phyloP scores from a whole-genome alignment of 2,329 filamentous ascomycete species.

The Ophiostoma fasciatum region DNA sequence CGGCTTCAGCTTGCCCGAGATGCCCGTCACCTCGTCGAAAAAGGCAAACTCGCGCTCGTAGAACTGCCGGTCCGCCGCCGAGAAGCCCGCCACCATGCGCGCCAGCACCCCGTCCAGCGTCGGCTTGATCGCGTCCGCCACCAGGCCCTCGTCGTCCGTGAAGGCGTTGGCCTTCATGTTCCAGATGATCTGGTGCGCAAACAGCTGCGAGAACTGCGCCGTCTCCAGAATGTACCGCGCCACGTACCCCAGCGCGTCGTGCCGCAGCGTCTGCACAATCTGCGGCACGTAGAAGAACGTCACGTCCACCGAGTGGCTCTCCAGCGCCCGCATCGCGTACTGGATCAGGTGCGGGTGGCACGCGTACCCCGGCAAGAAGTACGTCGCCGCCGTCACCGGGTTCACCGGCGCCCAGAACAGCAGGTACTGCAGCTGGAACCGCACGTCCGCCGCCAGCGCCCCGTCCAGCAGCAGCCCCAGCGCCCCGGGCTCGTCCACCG shows the following conservation, averaged over 20 bases:
- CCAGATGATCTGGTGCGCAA: constrained; percentile 99
- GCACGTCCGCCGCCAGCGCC: constrained; percentile 62
- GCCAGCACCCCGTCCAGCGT: constrained; percentile 82
- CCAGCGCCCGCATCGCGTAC: constrained; percentile 88
- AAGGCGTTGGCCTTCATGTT: constrained; percentile 99
- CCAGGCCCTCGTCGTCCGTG: constrained; percentile 85
- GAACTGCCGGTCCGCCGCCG: constrained; percentile 62
- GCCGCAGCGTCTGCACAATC: constrained; percentile 87
- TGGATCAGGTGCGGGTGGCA: constrained; percentile 90
- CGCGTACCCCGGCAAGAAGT: constrained; percentile 80
- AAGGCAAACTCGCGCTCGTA: constrained; percentile 95
- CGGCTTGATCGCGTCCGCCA: constrained; percentile 88
- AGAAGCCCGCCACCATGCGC: constrained; percentile 72
- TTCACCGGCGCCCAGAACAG: constrained; percentile 89
- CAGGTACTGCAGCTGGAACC: constrained; percentile 72
- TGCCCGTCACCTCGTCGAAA: constrained; percentile 89
- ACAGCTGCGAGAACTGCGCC: constrained; percentile 92
- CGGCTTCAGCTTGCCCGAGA: constrained; percentile 90
- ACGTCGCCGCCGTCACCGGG: constrained; percentile 81
- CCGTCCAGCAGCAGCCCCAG: constrained; percentile 69
- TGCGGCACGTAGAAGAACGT: constrained; percentile 99
- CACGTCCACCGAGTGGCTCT: constrained; percentile 88
- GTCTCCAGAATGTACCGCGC: constrained; percentile 95
- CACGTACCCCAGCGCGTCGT: constrained; percentile 86
- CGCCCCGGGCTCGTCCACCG: constrained; percentile 66